Evolutionary conservation across 108 stramenopile genomes (phyloP).

Genomic region (Mediolabrus comicus): DNA sequence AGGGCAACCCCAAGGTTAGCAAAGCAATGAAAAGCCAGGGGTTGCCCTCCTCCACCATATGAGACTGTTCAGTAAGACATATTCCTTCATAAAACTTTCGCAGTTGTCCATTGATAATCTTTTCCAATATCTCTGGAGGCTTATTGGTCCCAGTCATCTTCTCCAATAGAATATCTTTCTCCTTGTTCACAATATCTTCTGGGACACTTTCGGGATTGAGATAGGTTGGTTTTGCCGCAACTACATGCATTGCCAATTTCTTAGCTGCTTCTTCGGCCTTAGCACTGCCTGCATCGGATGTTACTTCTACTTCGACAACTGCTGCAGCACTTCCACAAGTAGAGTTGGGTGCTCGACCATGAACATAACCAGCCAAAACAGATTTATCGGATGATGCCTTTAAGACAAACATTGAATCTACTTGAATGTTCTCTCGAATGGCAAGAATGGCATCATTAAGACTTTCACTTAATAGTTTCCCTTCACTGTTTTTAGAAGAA

Average conservation of each 20-base stretch:
- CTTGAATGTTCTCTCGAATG: constrained; percentile 75
- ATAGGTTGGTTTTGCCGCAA: constrained; percentile 85
- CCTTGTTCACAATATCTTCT: constrained; percentile 59
- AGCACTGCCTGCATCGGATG: constrained; percentile 11
- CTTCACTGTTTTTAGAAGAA: constrained; percentile 19
- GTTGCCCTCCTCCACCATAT: constrained; percentile 82
- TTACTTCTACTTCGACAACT: constrained; percentile 43
- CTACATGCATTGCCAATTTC: constrained; percentile 94
- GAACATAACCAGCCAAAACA: constrained; percentile 70
- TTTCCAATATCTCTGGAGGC: constrained; percentile 76
- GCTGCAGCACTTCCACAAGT: constrained; percentile 73
- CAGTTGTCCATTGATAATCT: constrained; percentile 72
- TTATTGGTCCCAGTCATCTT: constrained; percentile 65
- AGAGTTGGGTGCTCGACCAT: constrained; percentile 48
- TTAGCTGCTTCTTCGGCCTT: constrained; percentile 61
- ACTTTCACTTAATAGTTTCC: constrained; percentile 43
- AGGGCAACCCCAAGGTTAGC: too few relatives aligned
- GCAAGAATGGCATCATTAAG: constrained; percentile 76
- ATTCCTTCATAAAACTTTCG: constrained; percentile 71
- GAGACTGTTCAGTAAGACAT: constrained; percentile 75
- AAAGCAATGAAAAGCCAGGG: too few relatives aligned
- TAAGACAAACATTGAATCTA: constrained; percentile 49
- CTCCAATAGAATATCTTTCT: constrained; percentile 60
- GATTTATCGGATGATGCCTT: constrained; percentile 40
- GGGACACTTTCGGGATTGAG: constrained; percentile 64